Conservation (phyloP, 2,329 filamentous ascomycete species). For the Aspergillus fischeri region DNA sequence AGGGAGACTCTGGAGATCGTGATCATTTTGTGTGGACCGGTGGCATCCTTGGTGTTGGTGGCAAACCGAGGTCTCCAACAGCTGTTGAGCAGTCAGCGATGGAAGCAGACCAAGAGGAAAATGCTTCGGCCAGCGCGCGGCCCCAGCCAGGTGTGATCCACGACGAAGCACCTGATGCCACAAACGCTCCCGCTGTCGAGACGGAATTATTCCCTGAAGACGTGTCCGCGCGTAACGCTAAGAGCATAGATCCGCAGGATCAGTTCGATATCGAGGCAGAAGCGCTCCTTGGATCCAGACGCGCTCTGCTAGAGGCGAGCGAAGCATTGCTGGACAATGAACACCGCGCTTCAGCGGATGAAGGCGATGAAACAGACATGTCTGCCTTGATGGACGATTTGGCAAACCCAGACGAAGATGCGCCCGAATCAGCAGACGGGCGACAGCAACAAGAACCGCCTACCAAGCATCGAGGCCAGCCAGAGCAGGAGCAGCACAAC, state of each 20-base stretch:
- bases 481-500: background rate
- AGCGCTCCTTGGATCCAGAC: conserved; percentile 12
- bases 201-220: conserved; percentile 1
- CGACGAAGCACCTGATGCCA: background rate
- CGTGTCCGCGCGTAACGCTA: background rate
- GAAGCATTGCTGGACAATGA: conserved; percentile 19
- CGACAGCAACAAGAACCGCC: background rate
- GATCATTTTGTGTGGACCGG: conserved; percentile 32
- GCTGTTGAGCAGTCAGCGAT: background rate
- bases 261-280: conserved; percentile 26
- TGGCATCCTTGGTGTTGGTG: conserved; percentile 28
- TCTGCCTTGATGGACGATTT: background rate
- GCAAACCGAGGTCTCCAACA: conserved; percentile 13
- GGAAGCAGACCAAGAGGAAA: background rate
- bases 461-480: background rate
- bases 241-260: conserved; percentile 19
- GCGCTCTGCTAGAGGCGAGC: conserved; percentile 10
- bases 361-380: background rate
- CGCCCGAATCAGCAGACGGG: background rate
- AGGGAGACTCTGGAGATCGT: conserved; percentile 5
- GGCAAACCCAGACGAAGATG: background rate
- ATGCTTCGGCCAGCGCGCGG: background rate
- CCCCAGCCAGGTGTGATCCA: background rate
- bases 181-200: background rate
- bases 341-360: background rate